phyloP scores from a whole-genome alignment of 2,329 filamentous ascomycete species.

The Pseudopithomyces maydicus region DNA sequence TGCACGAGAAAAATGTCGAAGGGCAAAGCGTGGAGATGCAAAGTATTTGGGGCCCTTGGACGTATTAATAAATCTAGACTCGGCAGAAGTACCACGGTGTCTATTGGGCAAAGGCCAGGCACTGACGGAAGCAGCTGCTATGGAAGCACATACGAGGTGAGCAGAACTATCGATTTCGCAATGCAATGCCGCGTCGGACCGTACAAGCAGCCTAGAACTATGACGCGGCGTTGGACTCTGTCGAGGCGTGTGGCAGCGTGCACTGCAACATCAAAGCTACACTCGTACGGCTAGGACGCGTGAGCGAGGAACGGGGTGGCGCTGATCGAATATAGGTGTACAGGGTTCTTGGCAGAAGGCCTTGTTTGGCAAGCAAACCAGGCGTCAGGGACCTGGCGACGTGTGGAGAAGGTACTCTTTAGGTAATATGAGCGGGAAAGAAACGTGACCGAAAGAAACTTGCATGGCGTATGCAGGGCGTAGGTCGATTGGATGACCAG shows the following conservation, averaged over 20 bases:
- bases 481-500: conserved; percentile 13
- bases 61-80: conserved; percentile 39
- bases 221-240: conserved; percentile 23
- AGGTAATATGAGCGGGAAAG: conserved; percentile 15
- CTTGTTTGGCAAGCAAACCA: conserved; percentile 10
- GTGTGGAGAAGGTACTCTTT: conserved; percentile 20
- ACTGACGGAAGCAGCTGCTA: conserved; percentile 32
- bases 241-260: conserved; percentile 14
- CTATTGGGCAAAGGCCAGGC: conserved; percentile 27
- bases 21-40: conserved; percentile 21
- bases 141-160: conserved; percentile 17
- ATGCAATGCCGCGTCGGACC: conserved; percentile 15
- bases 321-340: conserved; percentile 12
- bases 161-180: conserved; percentile 38
- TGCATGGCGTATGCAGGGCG: conserved; percentile 14
- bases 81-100: conserved; percentile 32
- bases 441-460: conserved; percentile 16
- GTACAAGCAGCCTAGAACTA: conserved; percentile 14
- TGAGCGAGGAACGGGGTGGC: conserved; percentile 16
- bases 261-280: conserved; percentile 22
- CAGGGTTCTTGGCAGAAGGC: conserved; percentile 32
- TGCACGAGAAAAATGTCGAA: conserved; percentile 18
- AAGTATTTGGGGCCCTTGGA: conserved; percentile 27
- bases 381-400: conserved; percentile 22
- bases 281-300: conserved; percentile 18